These are phyloP conservation scores for Nicotiana undulata DNA, from an alignment of 257 asterid genomes.

Conservation along the genomic window DNA sequence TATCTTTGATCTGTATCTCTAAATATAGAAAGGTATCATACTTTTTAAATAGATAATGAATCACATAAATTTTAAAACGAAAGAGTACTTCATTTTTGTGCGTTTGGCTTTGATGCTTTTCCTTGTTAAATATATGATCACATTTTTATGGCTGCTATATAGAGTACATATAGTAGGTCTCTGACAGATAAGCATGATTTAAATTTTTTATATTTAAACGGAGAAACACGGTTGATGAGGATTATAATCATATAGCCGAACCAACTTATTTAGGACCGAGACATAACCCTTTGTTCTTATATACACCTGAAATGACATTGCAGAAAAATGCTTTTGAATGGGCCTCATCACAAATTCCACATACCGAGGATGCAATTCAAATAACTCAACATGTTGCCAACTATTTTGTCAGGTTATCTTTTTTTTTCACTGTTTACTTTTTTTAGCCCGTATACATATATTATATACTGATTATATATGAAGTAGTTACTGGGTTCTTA, in stretches of 20 bases:
- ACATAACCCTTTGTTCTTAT: too few relatives aligned
- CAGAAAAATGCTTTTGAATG: slow-evolving; percentile 98
- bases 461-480: too few relatives aligned
- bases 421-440: too few relatives aligned
- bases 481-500: too few relatives aligned
- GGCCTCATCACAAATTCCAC: slow-evolving; percentile 87
- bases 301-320: background rate
- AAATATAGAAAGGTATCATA: too few relatives aligned
- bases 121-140: background rate
- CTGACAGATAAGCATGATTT: background rate
- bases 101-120: background rate
- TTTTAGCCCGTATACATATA: too few relatives aligned
- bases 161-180: background rate
- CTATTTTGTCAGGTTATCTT: background rate
- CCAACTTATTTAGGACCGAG: too few relatives aligned
- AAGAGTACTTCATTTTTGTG: background rate
- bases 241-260: too few relatives aligned
- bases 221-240: too few relatives aligned
- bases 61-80: background rate
- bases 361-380: slow-evolving; percentile 89
- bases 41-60: too few relatives aligned
- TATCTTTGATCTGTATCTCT: background rate
- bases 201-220: background rate
- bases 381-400: slow-evolving; percentile 93
- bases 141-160: background rate